Base-by-base conservation (phyloP, 2,329 filamentous ascomycete genomes). In the Phyllosticta ampelicida region DNA sequence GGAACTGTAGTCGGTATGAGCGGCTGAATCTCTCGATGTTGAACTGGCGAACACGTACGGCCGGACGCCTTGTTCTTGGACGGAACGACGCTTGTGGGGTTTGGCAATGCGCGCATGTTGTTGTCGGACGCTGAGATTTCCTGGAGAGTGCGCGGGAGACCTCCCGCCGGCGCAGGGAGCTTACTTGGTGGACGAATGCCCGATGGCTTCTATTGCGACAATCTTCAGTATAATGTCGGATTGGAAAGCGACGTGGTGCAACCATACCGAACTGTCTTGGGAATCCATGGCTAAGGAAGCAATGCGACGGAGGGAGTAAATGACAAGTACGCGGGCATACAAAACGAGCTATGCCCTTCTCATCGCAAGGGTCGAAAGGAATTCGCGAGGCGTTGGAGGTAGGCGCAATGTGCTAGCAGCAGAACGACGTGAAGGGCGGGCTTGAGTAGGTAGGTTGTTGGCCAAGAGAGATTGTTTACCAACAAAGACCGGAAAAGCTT, bases 11-110 rank as follows among this genome's bases (percentile, higher is more conserved):
- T 62, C 60, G 18, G 60, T 62, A 68, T 55, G 68, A 64, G 49
- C 44, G 53, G 58, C 58, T 59, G 61, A 62, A 36, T 60, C 21
- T 5, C 59, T 49, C 48, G 60, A 59, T 67, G 63, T 67, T 69
- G 67, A 66, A 53, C 65, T 51, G n/a, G 23, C 21, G 21, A 54
- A 9, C 9, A 67, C 68, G 68, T 73, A 78, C 78, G 70, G 60
- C 75, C 75, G 48, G 74, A 74, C 55, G 77, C 76, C 67, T 79
- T 80, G 63, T 80, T 76, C 63, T 82, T 82, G 59, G 70, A 65
- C 58, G 70, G 71, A 28, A 69, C 70, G 16, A 71, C 69, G 18
- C 72, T 69, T 20, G 74, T 72, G 10, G 76, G 75, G 56, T 72
- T 69, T 11, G 75, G 74, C 61, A 70, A 3, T 36, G 67, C 69